These are phyloP conservation scores for Apiotrichum veenhuisii DNA, from an alignment of 1,284 basidiomycete species.

Conservation along the genomic window DNA sequence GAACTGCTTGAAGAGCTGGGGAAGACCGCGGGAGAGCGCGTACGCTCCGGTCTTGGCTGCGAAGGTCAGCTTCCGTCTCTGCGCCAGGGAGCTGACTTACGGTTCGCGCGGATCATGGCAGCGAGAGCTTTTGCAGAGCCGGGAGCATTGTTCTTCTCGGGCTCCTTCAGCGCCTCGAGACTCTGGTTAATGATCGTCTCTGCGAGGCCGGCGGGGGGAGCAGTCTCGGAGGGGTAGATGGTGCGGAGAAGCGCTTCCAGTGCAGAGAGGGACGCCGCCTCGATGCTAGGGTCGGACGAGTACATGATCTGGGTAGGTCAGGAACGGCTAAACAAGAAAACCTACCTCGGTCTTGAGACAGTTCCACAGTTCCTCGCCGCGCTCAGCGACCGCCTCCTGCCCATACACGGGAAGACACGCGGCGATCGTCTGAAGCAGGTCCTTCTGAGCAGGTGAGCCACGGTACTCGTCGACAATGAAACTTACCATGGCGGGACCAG, in stretches of 20 bases:
- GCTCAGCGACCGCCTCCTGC: constrained; percentile 57
- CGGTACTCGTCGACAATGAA: not conserved
- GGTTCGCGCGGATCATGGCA: constrained; percentile 67
- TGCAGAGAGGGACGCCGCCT: constrained; percentile 66
- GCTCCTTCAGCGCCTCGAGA: constrained; percentile 70
- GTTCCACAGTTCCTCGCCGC: constrained; percentile 77
- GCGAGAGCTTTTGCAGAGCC: constrained; percentile 77
- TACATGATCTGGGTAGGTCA: constrained; percentile 69
- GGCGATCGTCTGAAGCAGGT: constrained; percentile 71
- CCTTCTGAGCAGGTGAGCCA: constrained; percentile 56
- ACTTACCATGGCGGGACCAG: constrained; percentile 74
- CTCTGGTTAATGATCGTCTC: constrained; percentile 74
- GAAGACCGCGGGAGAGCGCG: constrained; percentile 63
- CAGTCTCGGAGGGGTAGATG: constrained; percentile 56
- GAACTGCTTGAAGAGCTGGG: constrained; percentile 71
- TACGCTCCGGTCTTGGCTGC: constrained; percentile 68
- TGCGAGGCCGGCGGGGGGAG: constrained; percentile 57
- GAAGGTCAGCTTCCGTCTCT: not conserved
- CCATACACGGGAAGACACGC: constrained; percentile 80
- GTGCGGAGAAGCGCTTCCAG: constrained; percentile 67
- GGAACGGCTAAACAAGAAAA: not conserved
- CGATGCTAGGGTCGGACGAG: constrained; percentile 71
- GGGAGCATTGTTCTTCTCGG: constrained; percentile 85
- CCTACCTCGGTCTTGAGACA: constrained; percentile 77
- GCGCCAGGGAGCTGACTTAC: constrained; percentile 53